Evolutionary conservation across 176 grass and related monocot species (phyloP).

Genomic region (Poa pratensis): DNA sequence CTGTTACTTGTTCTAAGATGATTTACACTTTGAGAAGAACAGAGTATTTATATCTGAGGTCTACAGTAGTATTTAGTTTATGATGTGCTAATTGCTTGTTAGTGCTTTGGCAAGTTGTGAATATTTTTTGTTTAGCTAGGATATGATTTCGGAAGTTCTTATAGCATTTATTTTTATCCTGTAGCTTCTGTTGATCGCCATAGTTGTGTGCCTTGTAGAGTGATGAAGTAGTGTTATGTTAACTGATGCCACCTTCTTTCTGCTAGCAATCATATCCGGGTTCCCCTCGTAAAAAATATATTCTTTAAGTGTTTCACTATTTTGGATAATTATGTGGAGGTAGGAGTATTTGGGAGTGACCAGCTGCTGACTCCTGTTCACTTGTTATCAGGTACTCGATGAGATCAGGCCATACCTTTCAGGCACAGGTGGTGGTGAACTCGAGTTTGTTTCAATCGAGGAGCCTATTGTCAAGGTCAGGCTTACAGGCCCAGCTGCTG

Average conservation of each 20-base stretch:
- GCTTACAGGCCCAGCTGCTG: constrained; percentile 77
- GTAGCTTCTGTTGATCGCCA: neutral
- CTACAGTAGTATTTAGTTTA: constrained; percentile 19
- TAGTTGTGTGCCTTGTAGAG: neutral
- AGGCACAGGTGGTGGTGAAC: constrained; percentile 89
- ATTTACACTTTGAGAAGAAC: neutral
- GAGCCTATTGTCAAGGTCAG: constrained; percentile 87
- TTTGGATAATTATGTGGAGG: neutral
- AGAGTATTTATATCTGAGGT: constrained; percentile 15
- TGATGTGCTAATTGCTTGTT: neutral
- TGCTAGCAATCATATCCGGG: neutral
- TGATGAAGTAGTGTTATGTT: neutral
- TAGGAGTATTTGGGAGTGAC: neutral
- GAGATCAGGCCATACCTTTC: constrained; percentile 97
- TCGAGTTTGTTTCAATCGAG: constrained; percentile 82
- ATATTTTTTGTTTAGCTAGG: neutral
- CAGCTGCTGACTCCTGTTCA: constrained; percentile 14
- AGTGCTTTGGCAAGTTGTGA: neutral
- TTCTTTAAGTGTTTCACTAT: neutral
- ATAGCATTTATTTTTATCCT: neutral
- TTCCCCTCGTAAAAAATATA: neutral
- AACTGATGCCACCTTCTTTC: constrained; percentile 18
- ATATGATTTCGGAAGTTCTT: neutral
- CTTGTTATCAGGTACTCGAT: constrained; percentile 68
- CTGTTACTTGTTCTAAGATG: neutral